Conservation (phyloP, 352 stramenopile genomes). For the Lagenidium giganteum region DNA sequence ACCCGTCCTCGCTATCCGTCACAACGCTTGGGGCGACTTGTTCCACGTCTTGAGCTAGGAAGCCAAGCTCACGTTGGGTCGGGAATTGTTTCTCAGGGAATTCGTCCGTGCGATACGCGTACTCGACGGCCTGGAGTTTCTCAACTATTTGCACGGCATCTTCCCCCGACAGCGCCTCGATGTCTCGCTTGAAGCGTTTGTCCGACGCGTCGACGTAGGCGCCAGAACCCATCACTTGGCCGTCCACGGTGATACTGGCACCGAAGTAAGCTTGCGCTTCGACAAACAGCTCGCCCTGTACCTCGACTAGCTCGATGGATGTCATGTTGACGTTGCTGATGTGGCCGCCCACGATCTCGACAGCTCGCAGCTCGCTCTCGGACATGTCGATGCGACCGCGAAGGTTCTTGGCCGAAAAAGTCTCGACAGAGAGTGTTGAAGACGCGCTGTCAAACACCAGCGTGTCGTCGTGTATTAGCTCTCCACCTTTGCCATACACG, state of each 20-base stretch:
- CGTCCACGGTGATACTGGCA: conserved; percentile 67
- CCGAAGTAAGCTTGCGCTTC: conserved; percentile 72
- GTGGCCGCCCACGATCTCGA: conserved; percentile 55
- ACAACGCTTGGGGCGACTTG: conserved; percentile 71
- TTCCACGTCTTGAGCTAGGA: conserved; percentile 84
- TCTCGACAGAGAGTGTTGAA: conserved; percentile 22
- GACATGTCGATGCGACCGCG: conserved; percentile 58
- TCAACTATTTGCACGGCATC: conserved; percentile 38
- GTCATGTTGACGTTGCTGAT: conserved; percentile 65
- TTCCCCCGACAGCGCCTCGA: conserved; percentile 37
- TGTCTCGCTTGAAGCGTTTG: conserved; percentile 64
- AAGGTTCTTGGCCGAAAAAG: conserved; percentile 31
- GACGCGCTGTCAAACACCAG: conserved; percentile 44
- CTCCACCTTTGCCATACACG: conserved; percentile 50
- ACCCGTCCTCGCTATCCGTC: conserved; percentile 41
- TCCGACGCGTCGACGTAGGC: conserved; percentile 86
- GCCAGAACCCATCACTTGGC: conserved; percentile 80
- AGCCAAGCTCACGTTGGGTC: conserved; percentile 48
- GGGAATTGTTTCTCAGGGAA: conserved; percentile 41
- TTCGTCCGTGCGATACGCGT: conserved; percentile 26
- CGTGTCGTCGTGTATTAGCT: conserved; percentile 35
- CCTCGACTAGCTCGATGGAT: conserved; percentile 40
- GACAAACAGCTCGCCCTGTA: conserved; percentile 71
- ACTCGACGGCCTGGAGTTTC: conserved; percentile 50
- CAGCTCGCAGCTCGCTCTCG: conserved; percentile 48